phyloP scores from a whole-genome alignment of 768 basidiomycete genomes.

The Lactifluus echinatus region DNA sequence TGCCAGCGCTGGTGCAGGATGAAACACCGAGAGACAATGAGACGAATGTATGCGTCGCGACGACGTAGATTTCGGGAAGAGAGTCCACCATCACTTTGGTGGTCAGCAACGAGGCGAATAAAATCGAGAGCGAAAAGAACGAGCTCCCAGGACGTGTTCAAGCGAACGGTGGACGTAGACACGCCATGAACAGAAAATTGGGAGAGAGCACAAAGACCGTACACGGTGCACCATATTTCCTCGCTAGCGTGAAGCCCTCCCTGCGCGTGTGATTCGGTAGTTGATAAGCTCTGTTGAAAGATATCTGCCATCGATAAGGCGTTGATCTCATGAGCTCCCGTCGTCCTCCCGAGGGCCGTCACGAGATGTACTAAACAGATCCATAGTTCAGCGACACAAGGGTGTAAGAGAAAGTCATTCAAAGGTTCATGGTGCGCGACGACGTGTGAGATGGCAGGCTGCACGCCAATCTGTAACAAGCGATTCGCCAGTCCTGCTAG shows the following conservation, averaged over 20 bases:
- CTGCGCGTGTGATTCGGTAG: slow-evolving; percentile 20
- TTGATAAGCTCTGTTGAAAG: slow-evolving; percentile 31
- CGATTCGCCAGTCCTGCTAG: slow-evolving; percentile 19
- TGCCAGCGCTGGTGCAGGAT: slow-evolving; percentile 66
- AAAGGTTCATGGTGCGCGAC: slow-evolving; percentile 26
- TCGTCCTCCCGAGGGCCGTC: slow-evolving; percentile 15
- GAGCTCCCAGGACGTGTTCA: slow-evolving; percentile 59
- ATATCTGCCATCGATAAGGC: slow-evolving; percentile 36
- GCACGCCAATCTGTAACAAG: slow-evolving; percentile 48
- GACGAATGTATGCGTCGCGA: slow-evolving; percentile 62
- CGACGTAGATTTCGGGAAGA: slow-evolving; percentile 35
- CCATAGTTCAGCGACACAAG: slow-evolving; percentile 61
- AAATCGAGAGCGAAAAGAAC: slow-evolving; percentile 48
- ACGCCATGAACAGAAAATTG: slow-evolving; percentile 62
- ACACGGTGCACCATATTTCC: slow-evolving; percentile 59
- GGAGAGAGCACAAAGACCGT: slow-evolving; percentile 62
- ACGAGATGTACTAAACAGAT: slow-evolving; percentile 51
- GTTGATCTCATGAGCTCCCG: slow-evolving; percentile 21
- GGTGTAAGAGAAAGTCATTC: slow-evolving; percentile 32
- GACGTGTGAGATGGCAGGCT: slow-evolving; percentile 36
- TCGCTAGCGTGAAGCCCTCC: slow-evolving; percentile 46
- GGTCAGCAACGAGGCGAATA: slow-evolving; percentile 47
- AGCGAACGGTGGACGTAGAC: slow-evolving; percentile 31
- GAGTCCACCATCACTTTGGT: slow-evolving; percentile 34
- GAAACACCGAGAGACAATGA: slow-evolving; percentile 65